These are phyloP conservation scores for Ephemerocybe angulata DNA, from an alignment of 768 basidiomycete genomes.

Conservation along the genomic window DNA sequence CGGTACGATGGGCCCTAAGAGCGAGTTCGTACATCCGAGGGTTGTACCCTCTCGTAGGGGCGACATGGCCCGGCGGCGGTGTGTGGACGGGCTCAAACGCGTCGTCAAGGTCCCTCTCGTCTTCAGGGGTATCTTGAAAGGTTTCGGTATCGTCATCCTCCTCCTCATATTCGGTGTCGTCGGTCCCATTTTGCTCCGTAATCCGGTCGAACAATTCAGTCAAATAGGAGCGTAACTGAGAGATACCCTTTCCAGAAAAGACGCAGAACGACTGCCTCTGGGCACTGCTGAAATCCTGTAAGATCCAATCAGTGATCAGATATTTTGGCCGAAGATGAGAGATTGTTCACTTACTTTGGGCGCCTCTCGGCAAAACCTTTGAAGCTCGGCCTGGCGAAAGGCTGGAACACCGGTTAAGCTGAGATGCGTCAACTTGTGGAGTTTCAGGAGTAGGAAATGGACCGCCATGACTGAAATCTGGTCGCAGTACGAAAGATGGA, in stretches of 20 bases:
- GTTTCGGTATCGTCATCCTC: slow-evolving; percentile 52
- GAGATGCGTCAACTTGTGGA: slow-evolving; percentile 91
- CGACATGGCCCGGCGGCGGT: slow-evolving; percentile 23
- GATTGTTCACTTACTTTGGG: slow-evolving; percentile 61
- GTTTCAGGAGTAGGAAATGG: slow-evolving; percentile 81
- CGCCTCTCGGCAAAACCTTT: slow-evolving; percentile 84
- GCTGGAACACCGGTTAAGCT: slow-evolving; percentile 96
- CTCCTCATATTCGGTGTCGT: slow-evolving; percentile 66
- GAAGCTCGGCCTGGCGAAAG: slow-evolving; percentile 81
- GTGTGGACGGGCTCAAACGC: slow-evolving; percentile 26
- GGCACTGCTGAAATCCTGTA: slow-evolving; percentile 83
- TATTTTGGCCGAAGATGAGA: slow-evolving; percentile 4
- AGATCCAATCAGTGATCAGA: not conserved
- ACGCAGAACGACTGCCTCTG: slow-evolving; percentile 94
- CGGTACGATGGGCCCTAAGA: not conserved
- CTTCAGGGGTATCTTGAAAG: slow-evolving; percentile 47
- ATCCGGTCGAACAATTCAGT: slow-evolving; percentile 73
- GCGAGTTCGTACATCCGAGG: not conserved
- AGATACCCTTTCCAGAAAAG: slow-evolving; percentile 89
- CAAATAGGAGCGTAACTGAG: slow-evolving; percentile 75
- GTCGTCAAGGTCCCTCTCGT: slow-evolving; percentile 31
- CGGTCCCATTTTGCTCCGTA: slow-evolving; percentile 66
- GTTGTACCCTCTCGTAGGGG: slow-evolving; percentile 9
- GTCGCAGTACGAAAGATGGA: slow-evolving; percentile 96
- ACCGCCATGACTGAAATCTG: slow-evolving; percentile 90